phyloP scores from a whole-genome alignment of 163 green algal genomes.

The Scenedesmus sp. region DNA sequence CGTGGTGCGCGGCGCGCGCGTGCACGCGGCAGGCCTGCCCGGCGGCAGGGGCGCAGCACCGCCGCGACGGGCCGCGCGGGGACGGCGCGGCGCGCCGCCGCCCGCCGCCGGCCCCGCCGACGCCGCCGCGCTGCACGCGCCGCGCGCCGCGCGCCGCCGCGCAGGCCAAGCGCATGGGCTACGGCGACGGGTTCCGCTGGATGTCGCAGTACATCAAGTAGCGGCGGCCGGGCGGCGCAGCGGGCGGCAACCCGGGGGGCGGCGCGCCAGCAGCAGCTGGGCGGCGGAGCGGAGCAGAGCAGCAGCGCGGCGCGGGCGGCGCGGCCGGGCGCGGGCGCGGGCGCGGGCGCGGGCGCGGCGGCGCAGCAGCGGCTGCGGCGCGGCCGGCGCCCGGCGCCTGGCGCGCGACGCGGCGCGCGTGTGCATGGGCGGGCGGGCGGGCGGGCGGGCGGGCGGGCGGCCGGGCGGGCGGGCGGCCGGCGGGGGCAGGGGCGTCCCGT shows the following conservation, averaged over 20 bases:
- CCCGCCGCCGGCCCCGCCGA: no score
- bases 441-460: no score
- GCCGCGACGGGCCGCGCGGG: no score
- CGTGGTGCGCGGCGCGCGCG: slow-evolving; percentile 67
- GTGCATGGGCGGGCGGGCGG: no score
- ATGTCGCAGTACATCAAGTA: slow-evolving; percentile 99
- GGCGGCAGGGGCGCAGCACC: no score
- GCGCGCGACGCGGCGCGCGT: no score
- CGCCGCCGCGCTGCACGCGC: no score
- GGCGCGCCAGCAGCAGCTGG: slow-evolving; percentile 8
- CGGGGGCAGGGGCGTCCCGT: no score
- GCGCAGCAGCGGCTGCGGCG: slow-evolving; percentile 12
- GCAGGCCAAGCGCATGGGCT: slow-evolving; percentile 86
- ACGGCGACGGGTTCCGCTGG: slow-evolving; percentile 99
- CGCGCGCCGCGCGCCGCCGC: slow-evolving; percentile 43
- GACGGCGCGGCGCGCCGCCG: no score
- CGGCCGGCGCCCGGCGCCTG: no score
- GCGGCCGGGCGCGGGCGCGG: neutral
- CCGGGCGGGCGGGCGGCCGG: no score
- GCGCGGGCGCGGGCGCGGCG: neutral
- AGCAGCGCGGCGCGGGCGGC: neutral
- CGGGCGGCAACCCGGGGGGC: neutral
- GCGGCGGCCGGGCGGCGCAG: neutral
- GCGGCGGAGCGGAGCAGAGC: neutral
- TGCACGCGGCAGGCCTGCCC: no score